Evolutionary conservation across 495 filamentous ascomycete species (phyloP).

Genomic region (Trichocladium antarcticum): DNA sequence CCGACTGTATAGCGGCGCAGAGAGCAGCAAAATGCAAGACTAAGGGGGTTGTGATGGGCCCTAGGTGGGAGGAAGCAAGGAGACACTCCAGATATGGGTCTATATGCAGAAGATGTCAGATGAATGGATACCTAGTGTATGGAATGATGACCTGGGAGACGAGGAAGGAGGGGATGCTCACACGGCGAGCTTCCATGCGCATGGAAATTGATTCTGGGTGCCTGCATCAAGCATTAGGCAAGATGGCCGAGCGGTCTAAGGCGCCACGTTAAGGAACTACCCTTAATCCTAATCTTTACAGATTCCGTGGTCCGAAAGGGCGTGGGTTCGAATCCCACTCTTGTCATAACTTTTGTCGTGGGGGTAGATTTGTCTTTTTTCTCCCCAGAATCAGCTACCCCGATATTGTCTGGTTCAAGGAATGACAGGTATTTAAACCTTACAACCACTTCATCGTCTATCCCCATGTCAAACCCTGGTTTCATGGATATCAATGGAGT

Average conservation of each 20-base stretch:
- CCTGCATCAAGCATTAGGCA: conserved; percentile 4
- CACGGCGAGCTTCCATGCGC: no score
- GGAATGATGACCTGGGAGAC: no score
- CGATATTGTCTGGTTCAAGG: no score
- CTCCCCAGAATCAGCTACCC: neutral
- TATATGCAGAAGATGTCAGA: no score
- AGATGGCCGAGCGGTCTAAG: conserved; percentile 22
- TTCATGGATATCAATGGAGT: no score
- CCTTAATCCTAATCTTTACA: conserved; percentile 12
- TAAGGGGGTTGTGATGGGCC: conserved; percentile 1
- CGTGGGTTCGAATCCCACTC: conserved; percentile 33
- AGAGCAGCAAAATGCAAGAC: neutral
- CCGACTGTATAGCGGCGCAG: neutral
- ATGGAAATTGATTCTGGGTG: neutral
- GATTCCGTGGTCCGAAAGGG: conserved; percentile 31
- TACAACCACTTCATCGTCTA: no score
- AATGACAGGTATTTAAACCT: no score
- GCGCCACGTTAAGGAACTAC: conserved; percentile 22
- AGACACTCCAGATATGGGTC: neutral
- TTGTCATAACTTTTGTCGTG: conserved; percentile 16
- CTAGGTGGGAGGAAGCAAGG: neutral
- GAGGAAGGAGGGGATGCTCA: no score
- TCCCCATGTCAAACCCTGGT: no score
- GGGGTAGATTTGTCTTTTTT: neutral
- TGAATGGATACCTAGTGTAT: no score